Evolutionary conservation across 2,329 filamentous ascomycete species (phyloP), one percentile per base, ranked within the genome.

Genomic region (Apiospora saccharicola): DNA sequence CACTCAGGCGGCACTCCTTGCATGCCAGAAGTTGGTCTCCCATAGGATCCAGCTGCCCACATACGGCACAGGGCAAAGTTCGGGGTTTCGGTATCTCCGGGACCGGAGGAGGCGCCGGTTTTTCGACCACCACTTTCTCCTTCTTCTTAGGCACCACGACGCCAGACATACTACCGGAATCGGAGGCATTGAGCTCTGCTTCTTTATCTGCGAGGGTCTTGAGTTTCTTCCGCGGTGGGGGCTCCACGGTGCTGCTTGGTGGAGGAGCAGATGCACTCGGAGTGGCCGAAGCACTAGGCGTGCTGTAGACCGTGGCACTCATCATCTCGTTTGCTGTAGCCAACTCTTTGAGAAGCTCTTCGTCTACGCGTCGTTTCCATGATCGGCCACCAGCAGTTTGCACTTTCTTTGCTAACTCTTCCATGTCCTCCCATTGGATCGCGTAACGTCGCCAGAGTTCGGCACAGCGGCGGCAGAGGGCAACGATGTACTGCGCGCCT

Each of bases 371-470:
- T 72, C 94, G 91, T 84, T 96, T 97, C 90, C 92, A 95, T 5
- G 93, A 92, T 76, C 94, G 92, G 67, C 93, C 93, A 61, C 94
- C 94, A 67, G 91, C 90, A 75, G 93, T 90, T 0, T 92, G 90
- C 57, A 97, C 91, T 84, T 98, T 97, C 84, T 95, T 97, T 51
- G 92, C 90, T 49, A 98, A 90, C 78, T 98, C 96, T 57, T 98
- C 96, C 19, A 95, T 89, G 76, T 97, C 94, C 82, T 98, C 96
- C 91, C 94, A 99, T 76, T 97, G 94, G 74, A 99, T 94, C 22
- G 93, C 96, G 82, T 99, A 99, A 75, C 96, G 94, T 69, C 96
- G 92, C 96, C 96, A 99, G 12, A 99, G 86, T 78, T 96, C 92
- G 37, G 95, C 95, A 79, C 96, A 99, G 73, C 96, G 91, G 72